phyloP scores from a whole-genome alignment of 768 basidiomycete species.

The Mycena olivaceomarginata region DNA sequence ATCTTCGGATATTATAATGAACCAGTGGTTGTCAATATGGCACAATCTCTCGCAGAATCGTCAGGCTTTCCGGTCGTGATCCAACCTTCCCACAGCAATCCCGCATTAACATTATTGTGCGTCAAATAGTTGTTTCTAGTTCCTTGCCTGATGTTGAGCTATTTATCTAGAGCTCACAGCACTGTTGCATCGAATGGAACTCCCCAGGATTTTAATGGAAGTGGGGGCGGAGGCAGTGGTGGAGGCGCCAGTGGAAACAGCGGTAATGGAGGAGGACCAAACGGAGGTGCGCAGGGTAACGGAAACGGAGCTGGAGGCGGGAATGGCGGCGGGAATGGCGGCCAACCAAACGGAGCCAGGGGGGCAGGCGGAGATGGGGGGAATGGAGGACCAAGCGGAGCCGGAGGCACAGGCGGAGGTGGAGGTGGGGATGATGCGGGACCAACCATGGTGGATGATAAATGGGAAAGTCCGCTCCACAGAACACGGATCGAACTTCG shows the following conservation, averaged over 20 bases:
- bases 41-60: no score
- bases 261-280: not conserved
- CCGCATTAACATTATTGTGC: not conserved
- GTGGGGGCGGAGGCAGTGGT: no score
- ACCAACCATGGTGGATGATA: not conserved
- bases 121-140: not conserved
- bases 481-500: not conserved
- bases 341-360: no score
- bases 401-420: not conserved
- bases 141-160: no score
- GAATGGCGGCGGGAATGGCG: not conserved
- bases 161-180: no score
- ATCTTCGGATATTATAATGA: not conserved
- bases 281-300: not conserved
- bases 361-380: no score
- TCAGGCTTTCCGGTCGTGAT: constrained; percentile 4
- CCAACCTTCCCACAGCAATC: not conserved
- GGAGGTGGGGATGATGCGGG: not conserved
- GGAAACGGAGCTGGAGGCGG: no score
- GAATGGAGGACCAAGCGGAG: no score
- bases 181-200: no score
- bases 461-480: constrained; percentile 5
- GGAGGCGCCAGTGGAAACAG: not conserved
- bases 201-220: no score
- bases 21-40: not conserved